A percentile compares a stretch with the other conserved stretches of the same genome.
Evolutionary conservation across 2,329 filamentous ascomycete genomes (phyloP).

Genomic region (Colletotrichum sp.): DNA sequence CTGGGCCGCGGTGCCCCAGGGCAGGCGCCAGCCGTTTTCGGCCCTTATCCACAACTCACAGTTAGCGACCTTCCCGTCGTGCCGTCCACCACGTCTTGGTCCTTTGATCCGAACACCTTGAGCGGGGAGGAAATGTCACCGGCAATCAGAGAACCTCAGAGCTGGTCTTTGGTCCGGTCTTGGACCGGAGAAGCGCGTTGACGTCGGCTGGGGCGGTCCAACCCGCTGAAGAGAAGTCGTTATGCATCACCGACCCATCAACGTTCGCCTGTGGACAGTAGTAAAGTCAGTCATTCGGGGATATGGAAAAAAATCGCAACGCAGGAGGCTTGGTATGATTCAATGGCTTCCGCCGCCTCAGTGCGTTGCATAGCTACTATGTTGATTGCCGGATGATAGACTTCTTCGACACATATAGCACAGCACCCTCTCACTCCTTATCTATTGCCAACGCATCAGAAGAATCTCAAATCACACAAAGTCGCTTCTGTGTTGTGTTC

Average conservation of each 20-base stretch:
- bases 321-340: neutral
- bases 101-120: slow-evolving; percentile 2
- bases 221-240: neutral
- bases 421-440: neutral
- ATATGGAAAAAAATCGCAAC: neutral
- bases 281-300: neutral
- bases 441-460: neutral
- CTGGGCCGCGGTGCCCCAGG: neutral
- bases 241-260: neutral
- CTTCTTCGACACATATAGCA: neutral
- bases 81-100: neutral
- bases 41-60: neutral
- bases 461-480: neutral
- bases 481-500: neutral
- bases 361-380: neutral
- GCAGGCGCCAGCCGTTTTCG: neutral
- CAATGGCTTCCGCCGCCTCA: neutral
- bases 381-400: neutral
- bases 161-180: neutral
- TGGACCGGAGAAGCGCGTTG: neutral
- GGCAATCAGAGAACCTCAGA: neutral
- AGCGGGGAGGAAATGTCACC: neutral
- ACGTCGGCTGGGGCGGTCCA: neutral
- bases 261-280: neutral
- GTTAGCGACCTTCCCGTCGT: neutral